phyloP scores from a whole-genome alignment of 2,329 filamentous ascomycete genomes.

The Phialophora tarda region DNA sequence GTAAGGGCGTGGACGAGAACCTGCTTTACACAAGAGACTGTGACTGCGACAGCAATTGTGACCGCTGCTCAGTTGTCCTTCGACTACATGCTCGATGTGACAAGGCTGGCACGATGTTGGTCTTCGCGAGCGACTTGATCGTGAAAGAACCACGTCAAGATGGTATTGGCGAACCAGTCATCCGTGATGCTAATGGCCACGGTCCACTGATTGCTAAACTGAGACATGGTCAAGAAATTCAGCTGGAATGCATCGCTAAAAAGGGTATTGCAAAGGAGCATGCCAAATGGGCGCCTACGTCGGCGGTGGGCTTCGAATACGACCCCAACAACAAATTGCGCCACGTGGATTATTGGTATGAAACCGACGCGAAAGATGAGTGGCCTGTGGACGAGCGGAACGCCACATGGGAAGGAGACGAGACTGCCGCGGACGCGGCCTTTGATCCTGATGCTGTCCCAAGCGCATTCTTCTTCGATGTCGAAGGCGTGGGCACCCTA shows the following conservation, averaged over 20 bases:
- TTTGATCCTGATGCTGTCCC: conserved; percentile 93
- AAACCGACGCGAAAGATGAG: conserved; percentile 79
- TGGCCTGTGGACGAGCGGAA: conserved; percentile 67
- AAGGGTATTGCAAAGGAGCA: conserved; percentile 99
- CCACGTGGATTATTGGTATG: conserved; percentile 94
- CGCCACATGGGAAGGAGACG: conserved; percentile 75
- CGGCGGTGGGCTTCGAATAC: conserved; percentile 95
- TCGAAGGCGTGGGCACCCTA: conserved; percentile 85
- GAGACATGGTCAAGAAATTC: conserved; percentile 84
- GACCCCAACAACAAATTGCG: conserved; percentile 95
- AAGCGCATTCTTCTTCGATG: conserved; percentile 86
- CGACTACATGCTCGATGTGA: conserved; percentile 85
- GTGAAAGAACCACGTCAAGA: conserved; percentile 73
- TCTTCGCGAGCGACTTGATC: conserved; percentile 88
- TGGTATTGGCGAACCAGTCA: conserved; percentile 80
- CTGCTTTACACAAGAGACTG: conserved; percentile 91
- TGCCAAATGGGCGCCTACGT: conserved; percentile 93
- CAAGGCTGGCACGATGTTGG: conserved; percentile 74
- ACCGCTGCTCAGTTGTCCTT: conserved; percentile 85
- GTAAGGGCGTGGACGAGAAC: conserved; percentile 77
- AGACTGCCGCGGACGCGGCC: conserved; percentile 81
- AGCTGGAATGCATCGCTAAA: conserved; percentile 90
- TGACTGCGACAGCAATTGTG: conserved; percentile 94
- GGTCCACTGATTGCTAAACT: conserved; percentile 90
- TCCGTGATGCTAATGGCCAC: conserved; percentile 78